Conservation (phyloP, 441 rosid species). For the Gossypium gossypioides region DNA sequence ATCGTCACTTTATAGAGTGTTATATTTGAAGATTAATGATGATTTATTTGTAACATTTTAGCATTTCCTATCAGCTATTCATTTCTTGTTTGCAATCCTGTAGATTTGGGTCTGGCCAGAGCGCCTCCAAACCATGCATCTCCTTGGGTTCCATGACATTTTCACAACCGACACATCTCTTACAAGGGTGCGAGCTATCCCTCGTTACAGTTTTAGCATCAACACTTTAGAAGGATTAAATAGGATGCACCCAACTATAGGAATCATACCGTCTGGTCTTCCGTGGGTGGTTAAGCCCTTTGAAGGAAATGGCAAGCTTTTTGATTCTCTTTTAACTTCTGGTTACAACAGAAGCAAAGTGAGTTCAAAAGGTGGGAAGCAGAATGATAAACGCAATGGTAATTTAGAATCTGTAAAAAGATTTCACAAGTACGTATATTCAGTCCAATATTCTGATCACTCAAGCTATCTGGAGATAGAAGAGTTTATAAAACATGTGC, state of each 20-base stretch:
- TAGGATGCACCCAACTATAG: slow-evolving; percentile 52
- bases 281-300: slow-evolving; percentile 47
- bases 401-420: slow-evolving; percentile 26
- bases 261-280: slow-evolving; percentile 85
- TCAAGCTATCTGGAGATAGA: slow-evolving; percentile 59
- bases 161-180: slow-evolving; percentile 63
- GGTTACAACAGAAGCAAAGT: slow-evolving; percentile 21
- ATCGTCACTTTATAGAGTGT: not conserved
- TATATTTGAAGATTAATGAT: not conserved
- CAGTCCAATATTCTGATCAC: slow-evolving; percentile 68
- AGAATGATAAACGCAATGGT: slow-evolving; percentile 12
- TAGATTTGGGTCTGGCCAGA: slow-evolving; percentile 96
- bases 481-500: slow-evolving; percentile 49
- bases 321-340: slow-evolving; percentile 28
- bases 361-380: slow-evolving; percentile 9
- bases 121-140: slow-evolving; percentile 73
- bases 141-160: slow-evolving; percentile 48
- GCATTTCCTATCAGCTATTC: not conserved
- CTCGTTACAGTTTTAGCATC: slow-evolving; percentile 65
- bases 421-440: slow-evolving; percentile 42
- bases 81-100: not conserved
- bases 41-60: not conserved
- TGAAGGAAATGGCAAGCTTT: slow-evolving; percentile 32
- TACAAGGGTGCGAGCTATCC: slow-evolving; percentile 72
- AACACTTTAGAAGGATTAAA: slow-evolving; percentile 57